Percentiles rank a stretch among this genome's conserved stretches.
Conservation (phyloP, 768 basidiomycete genomes). For the Nevesoporus exiguus region DNA sequence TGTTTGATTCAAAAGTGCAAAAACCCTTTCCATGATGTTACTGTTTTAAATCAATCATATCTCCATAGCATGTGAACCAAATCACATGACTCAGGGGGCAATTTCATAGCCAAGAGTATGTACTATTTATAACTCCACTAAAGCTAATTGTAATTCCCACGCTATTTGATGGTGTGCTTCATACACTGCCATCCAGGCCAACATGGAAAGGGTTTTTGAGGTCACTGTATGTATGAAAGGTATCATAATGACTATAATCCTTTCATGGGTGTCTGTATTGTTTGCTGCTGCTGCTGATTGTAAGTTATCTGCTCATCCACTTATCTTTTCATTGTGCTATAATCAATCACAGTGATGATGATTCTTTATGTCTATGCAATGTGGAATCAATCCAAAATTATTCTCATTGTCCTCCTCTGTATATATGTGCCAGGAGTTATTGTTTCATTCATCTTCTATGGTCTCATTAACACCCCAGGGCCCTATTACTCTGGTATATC, state of each 20-base stretch:
- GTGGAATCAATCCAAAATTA: neutral
- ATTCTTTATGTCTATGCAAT: neutral
- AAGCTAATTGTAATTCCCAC: no score
- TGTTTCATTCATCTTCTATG: neutral
- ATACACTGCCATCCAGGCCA: no score
- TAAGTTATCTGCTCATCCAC: neutral
- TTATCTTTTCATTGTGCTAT: neutral
- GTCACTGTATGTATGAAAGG: no score
- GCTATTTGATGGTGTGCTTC: no score
- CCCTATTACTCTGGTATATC: neutral
- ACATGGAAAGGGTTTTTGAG: no score
- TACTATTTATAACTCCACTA: no score
- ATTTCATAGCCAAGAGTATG: no score
- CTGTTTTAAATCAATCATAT: no score
- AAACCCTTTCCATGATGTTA: no score
- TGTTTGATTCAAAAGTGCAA: no score
- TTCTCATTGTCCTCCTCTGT: neutral
- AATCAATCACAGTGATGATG: neutral
- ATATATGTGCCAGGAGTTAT: neutral
- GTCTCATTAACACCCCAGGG: neutral
- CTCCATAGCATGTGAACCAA: no score
- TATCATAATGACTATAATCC: neutral
- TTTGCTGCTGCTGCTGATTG: neutral
- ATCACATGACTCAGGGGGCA: no score
- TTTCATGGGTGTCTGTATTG: neutral